Percentiles rank a stretch among this genome's conserved stretches.
These are phyloP conservation scores for Elongisporangium senticosum DNA, from an alignment of 352 stramenopile genomes.

Conservation along the genomic window DNA sequence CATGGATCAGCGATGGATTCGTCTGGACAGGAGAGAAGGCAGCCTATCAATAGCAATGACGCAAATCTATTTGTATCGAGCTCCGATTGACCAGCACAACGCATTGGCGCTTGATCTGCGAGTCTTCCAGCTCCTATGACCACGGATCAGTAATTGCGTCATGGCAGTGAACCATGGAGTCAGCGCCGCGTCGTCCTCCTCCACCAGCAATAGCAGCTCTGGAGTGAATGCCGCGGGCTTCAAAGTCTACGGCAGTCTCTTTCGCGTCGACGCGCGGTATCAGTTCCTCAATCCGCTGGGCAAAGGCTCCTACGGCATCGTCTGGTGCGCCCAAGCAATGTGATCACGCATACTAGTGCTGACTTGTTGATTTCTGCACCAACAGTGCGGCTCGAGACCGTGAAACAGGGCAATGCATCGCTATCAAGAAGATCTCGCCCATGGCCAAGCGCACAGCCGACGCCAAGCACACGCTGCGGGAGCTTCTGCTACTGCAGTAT, in stretches of 20 bases:
- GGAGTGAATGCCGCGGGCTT: constrained; percentile 22
- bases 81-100: neutral
- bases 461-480: constrained; percentile 85
- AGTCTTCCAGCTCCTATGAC: neutral
- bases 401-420: constrained; percentile 69
- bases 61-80: neutral
- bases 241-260: constrained; percentile 78
- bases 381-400: constrained; percentile 68
- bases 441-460: constrained; percentile 81
- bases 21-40: neutral
- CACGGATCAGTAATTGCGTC: neutral
- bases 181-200: neutral
- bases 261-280: constrained; percentile 82
- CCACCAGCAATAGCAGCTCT: neutral
- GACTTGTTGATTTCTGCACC: neutral
- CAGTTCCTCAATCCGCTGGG: constrained; percentile 85
- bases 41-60: neutral
- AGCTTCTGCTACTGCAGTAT: constrained; percentile 83
- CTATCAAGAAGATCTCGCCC: constrained; percentile 89
- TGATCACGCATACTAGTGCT: neutral
- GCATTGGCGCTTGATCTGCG: neutral
- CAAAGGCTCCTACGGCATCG: constrained; percentile 90
- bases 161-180: neutral
- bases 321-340: constrained; percentile 43
- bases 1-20: neutral